Evolutionary conservation across 768 basidiomycete genomes (phyloP), one percentile per base, ranked within the genome.

Genomic region (Gymnopilus junonius): DNA sequence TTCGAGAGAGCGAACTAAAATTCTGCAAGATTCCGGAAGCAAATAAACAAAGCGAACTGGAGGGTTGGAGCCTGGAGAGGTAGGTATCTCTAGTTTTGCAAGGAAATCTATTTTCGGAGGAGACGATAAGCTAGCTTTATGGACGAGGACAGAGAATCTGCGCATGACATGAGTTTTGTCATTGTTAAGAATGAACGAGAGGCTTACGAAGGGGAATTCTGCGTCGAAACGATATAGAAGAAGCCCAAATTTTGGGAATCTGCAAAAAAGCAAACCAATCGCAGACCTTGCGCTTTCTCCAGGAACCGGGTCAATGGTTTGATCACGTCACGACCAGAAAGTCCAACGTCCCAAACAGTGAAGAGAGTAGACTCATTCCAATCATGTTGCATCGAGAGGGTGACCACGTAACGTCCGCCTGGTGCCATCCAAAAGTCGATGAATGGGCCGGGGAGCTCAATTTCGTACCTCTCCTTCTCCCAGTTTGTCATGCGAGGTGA

Each of bases 281-380:
- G 6, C 7, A n/a, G 8, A 20, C 8, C 11, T 17, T 32, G 35
- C 21, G 32, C 14, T 17, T 5, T 5, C 20, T 35, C 2, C 12
- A 31, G 32, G 8, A 34, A 23, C n/a, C 53, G 53, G 8, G 53
- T 20, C 10, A 54, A 3, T 3, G 34, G 32, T 34, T 37, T 34
- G 32, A 54, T 54, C 1, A 20, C n/a, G 29, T 50, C 45, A 37
- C 37, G 21, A 21, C 58, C 58, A 34, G 20, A 35, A 20, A 59
- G 29, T 25, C 61, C 61, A 11, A 62, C 29, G 34, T 62, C 61
- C 61, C 61, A 62, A 14, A 62, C 7, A 4, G 61, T 62, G 35
- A 62, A 62, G 31, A 56, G 21, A 20, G 17, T 45, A 1, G 23
- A 23, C 4, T 6, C 21, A n/a, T 23, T 3, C n/a, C 32, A 25